phyloP scores from a whole-genome alignment of 495 filamentous ascomycete species.

The Tetracladium marchalianum region DNA sequence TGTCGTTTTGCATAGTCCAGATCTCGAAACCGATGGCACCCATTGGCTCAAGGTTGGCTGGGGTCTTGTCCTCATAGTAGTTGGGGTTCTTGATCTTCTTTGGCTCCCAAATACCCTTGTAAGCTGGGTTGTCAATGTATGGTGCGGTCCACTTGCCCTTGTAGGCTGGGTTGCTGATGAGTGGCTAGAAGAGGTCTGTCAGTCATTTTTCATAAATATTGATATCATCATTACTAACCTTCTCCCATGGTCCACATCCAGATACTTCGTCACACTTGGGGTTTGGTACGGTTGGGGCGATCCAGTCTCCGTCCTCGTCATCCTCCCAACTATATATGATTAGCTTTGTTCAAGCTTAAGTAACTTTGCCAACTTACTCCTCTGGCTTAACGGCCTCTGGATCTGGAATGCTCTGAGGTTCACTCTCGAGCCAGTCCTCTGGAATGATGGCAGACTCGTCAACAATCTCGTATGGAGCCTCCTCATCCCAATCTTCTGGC shows the following conservation, averaged over 20 bases:
- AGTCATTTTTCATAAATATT: no score
- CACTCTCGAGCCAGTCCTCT: constrained; percentile 92
- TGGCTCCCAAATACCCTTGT: constrained; percentile 94
- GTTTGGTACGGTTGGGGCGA: constrained; percentile 79
- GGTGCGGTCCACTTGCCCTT: constrained; percentile 98
- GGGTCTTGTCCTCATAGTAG: constrained; percentile 97
- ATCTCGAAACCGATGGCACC: constrained; percentile 98
- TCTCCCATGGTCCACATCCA: constrained; percentile 89
- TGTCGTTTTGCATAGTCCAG: constrained; percentile 99
- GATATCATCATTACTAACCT: constrained; percentile 14
- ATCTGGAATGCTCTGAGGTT: constrained; percentile 78
- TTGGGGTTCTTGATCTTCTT: constrained; percentile 94
- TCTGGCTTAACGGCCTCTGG: constrained; percentile 98
- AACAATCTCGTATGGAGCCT: constrained; percentile 88
- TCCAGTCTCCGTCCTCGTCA: constrained; percentile 98
- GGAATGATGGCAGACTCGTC: constrained; percentile 89
- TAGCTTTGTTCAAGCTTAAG: no score
- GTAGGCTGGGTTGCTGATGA: constrained; percentile 94
- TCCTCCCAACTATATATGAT: constrained; percentile 64
- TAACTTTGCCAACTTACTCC: constrained; percentile 31
- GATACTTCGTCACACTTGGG: constrained; percentile 90
- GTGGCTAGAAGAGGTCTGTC: constrained; percentile 33
- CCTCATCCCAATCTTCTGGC: constrained; percentile 99
- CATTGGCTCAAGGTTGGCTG: constrained; percentile 94
- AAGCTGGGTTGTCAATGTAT: constrained; percentile 93